Evolutionary conservation across 2,329 filamentous ascomycete genomes (phyloP).

Genomic region (Cladosporium austrohemisphaericum): DNA sequence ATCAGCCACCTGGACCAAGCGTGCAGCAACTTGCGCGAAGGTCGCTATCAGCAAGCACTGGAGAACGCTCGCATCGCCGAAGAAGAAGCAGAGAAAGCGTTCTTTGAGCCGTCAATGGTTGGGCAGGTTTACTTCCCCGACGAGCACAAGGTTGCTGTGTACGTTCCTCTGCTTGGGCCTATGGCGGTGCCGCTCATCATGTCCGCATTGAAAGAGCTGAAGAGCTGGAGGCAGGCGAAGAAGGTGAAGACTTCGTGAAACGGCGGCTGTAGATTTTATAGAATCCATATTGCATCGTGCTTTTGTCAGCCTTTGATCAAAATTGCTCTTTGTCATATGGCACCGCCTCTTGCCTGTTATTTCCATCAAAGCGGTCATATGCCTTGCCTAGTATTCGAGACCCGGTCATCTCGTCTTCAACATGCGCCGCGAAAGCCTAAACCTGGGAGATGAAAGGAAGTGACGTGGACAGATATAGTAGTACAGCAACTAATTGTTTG

Average conservation of each 20-base stretch:
- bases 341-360: too few species aligned
- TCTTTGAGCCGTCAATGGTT: conserved; percentile 99
- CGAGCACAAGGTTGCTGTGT: conserved; percentile 96
- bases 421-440: too few species aligned
- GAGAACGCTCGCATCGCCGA: conserved; percentile 81
- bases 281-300: too few species aligned
- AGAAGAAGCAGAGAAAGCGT: conserved; percentile 83
- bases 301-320: too few species aligned
- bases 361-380: too few species aligned
- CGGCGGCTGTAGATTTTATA: too few species aligned
- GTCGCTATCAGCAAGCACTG: conserved; percentile 63
- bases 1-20: conserved; percentile 73
- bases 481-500: too few species aligned
- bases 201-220: conserved; percentile 77
- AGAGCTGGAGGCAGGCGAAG: conserved; percentile 25
- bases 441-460: too few species aligned
- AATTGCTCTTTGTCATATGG: too few species aligned
- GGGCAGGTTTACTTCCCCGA: conserved; percentile 98
- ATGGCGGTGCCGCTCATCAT: conserved; percentile 86
- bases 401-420: too few species aligned
- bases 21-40: conserved; percentile 64
- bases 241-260: conserved; percentile 27
- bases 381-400: too few species aligned
- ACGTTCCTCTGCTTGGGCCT: conserved; percentile 84
- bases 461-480: too few species aligned